A percentile compares a stretch with the other conserved stretches of the same genome.
phyloP scores from a whole-genome alignment of 2,329 filamentous ascomycete species.

The Hypoxylon sp. region DNA sequence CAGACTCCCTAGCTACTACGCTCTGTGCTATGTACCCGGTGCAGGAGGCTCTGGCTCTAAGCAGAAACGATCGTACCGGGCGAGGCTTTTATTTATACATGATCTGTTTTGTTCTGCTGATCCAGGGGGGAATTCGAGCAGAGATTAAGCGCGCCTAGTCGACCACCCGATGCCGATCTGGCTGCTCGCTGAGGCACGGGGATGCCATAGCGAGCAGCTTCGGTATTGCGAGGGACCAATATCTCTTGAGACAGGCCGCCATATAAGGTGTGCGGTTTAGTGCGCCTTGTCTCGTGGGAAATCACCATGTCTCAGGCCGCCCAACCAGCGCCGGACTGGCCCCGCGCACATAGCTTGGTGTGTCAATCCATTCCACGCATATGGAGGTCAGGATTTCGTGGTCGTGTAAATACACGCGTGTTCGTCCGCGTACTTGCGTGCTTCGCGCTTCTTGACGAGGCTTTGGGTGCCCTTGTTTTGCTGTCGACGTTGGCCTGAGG shows the following conservation, averaged over 20 bases:
- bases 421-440: neutral
- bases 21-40: neutral
- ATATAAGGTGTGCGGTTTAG: conserved; percentile 6
- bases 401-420: conserved; percentile 3
- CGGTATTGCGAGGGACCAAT: conserved; percentile 4
- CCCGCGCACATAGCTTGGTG: conserved; percentile 2
- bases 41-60: neutral
- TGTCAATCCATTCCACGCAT: conserved; percentile 31
- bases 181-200: neutral
- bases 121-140: conserved; percentile 9
- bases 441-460: neutral
- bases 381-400: conserved; percentile 5
- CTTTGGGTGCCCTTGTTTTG: neutral
- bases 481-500: neutral
- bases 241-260: conserved; percentile 18
- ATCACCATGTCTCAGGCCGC: conserved; percentile 20
- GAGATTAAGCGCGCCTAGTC: conserved; percentile 15
- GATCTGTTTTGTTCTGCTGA: neutral
- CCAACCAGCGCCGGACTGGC: neutral
- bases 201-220: conserved; percentile 21
- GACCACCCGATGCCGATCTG: conserved; percentile 20
- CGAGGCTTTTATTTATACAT: conserved; percentile 22
- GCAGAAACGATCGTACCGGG: neutral
- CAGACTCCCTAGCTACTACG: conserved; percentile 8
- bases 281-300: conserved; percentile 4